Percentiles rank a stretch among this genome's conserved stretches.
These are phyloP conservation scores for Fistulinella prunicolor DNA, from an alignment of 768 basidiomycete species.

Conservation along the genomic window DNA sequence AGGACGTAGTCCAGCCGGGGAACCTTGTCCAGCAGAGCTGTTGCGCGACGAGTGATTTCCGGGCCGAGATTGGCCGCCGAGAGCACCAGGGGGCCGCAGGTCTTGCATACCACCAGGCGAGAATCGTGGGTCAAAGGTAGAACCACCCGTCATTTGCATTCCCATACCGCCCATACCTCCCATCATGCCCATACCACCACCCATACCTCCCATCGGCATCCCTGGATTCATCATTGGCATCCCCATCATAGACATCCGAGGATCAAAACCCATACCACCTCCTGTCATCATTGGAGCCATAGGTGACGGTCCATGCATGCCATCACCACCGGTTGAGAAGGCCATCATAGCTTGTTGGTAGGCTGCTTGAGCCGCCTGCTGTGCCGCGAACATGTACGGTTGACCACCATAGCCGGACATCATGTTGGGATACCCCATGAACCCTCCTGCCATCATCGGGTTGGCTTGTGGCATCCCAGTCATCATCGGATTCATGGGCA, in stretches of 20 bases:
- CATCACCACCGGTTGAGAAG: slow-evolving; percentile 70
- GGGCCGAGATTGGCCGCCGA: slow-evolving; percentile 26
- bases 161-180: slow-evolving; percentile 42
- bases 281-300: slow-evolving; percentile 61
- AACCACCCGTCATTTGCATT: slow-evolving; percentile 64
- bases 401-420: slow-evolving; percentile 51
- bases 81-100: slow-evolving; percentile 27
- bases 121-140: slow-evolving; percentile 57
- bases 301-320: slow-evolving; percentile 35
- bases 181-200: slow-evolving; percentile 43
- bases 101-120: slow-evolving; percentile 36
- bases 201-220: slow-evolving; percentile 40
- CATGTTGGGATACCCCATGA: slow-evolving; percentile 40
- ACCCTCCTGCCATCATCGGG: slow-evolving; percentile 54
- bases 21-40: slow-evolving; percentile 52
- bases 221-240: slow-evolving; percentile 63
- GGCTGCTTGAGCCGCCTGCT: slow-evolving; percentile 76
- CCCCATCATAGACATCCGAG: slow-evolving; percentile 80
- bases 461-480: slow-evolving; percentile 48
- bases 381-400: slow-evolving; percentile 84
- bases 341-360: slow-evolving; percentile 90
- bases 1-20: slow-evolving; percentile 42
- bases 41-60: slow-evolving; percentile 42
- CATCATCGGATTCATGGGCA: slow-evolving; percentile 58
- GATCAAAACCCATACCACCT: slow-evolving; percentile 56